Percentiles rank a stretch among this genome's conserved stretches.
phyloP scores from a whole-genome alignment of 2,329 filamentous ascomycete genomes.

The Parascedosporium putredinis region DNA sequence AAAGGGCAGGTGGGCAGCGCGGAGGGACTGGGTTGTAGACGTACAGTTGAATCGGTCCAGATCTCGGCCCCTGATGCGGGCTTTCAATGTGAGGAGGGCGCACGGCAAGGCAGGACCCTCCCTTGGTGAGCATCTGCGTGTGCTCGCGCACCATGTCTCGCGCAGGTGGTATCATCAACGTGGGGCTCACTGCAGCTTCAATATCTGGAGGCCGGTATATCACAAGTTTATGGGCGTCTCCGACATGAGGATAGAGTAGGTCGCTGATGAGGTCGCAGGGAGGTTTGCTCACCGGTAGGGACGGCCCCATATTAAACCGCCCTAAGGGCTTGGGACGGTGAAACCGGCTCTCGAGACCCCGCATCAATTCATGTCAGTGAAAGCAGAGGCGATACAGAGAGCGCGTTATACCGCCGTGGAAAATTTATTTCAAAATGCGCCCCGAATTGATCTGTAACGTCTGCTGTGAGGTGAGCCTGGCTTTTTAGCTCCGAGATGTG shows the following conservation, averaged over 20 bases:
- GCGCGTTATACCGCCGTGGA: neutral
- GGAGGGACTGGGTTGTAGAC: too few relatives aligned
- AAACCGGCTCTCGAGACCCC: conserved; percentile 1
- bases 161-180: too few relatives aligned
- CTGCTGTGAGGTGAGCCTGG: neutral
- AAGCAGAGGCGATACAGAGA: conserved; percentile 2
- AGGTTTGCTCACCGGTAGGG: conserved; percentile 6
- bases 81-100: too few relatives aligned
- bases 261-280: neutral
- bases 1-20: neutral
- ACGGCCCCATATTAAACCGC: conserved; percentile 8
- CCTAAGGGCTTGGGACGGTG: conserved; percentile 2
- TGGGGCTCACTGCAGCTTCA: too few relatives aligned
- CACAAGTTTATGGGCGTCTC: neutral
- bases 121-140: too few relatives aligned
- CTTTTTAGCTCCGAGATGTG: neutral
- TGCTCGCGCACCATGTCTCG: too few relatives aligned
- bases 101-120: too few relatives aligned
- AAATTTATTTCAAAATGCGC: neutral
- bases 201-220: neutral
- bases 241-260: neutral
- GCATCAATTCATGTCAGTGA: conserved; percentile 6
- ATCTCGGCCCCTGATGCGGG: too few relatives aligned
- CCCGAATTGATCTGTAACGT: neutral
- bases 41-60: too few relatives aligned